phyloP scores from a whole-genome alignment of 257 asterid species.

The Solanum appendiculatum region DNA sequence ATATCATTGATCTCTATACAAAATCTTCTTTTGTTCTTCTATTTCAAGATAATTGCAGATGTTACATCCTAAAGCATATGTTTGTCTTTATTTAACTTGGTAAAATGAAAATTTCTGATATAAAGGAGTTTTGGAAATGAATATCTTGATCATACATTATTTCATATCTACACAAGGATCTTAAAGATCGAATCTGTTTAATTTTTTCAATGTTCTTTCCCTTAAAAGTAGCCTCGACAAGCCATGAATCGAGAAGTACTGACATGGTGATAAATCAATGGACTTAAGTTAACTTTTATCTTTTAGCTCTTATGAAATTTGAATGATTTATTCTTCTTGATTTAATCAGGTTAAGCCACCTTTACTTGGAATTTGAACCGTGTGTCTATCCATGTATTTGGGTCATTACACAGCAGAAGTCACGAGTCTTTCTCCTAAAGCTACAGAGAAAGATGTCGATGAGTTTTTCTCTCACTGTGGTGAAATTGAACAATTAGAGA shows the following conservation, averaged over 20 bases:
- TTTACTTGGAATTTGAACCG: not conserved
- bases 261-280: not conserved
- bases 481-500: constrained; percentile 28
- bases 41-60: not conserved
- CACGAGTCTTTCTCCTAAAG: constrained; percentile 41
- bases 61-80: not conserved
- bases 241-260: not conserved
- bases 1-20: not conserved
- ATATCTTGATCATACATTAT: not conserved
- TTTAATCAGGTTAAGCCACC: constrained; percentile 1
- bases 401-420: constrained; percentile 42
- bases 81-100: not conserved
- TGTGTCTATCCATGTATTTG: constrained; percentile 15
- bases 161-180: not conserved
- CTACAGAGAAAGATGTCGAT: constrained; percentile 30
- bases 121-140: not conserved
- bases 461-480: constrained; percentile 60
- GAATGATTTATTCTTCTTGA: not conserved
- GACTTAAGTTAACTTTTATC: not conserved
- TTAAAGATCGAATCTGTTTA: not conserved
- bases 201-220: not conserved
- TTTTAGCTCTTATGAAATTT: not conserved
- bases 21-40: not conserved
- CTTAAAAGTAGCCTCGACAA: not conserved
- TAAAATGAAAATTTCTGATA: not conserved